Base-by-base conservation (phyloP, 345 rosid genomes). In the Corchorus olitorius region DNA sequence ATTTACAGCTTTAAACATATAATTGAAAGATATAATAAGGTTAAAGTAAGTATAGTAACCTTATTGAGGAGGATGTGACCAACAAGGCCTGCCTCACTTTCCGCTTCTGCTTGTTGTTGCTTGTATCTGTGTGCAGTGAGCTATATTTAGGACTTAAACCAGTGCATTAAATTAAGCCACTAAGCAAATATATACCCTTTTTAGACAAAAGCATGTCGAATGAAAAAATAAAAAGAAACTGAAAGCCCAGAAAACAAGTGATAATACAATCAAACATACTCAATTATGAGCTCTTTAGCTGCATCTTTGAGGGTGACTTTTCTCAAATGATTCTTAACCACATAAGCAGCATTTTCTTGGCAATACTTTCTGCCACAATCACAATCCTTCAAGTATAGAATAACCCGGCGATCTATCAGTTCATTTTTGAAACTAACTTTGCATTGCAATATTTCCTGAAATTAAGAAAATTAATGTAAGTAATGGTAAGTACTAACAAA, bases 361-460 rank as follows among this genome's bases (percentile, higher is more conserved):
- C 99, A 96, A 78, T 84, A 88, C 75, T 79, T 83, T 74, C 89
- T 85, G 53, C 93, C 98, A 79, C 99, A 96, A 53, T 13, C 82
- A 82, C 98, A 96, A 63, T 81, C 83, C 72, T 90, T 91, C 55
- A 96, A 78, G 78, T 92, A 86, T 65, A 96, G 75, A 80, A 91
- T 86, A 20, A 93, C 86, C 1, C 94, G 94, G 5, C 97, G 94
- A 77, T 96, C 97, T 75, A 76, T 82, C 5, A 50, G 74, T 39
- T 89, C 90, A 69, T 96, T 96, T 70, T 87, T 92, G 84, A 93
- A 96, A 80, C 78, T 84, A 54, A 89, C 97, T 80, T 85, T 91
- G 80, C 92, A 93, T 59, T 88, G 97, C 75, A 96, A 82, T 79
- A 96, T 90, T 88, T 96, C 99, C 99, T 93, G 89, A 59, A 82